Conservation (phyloP, 2,329 filamentous ascomycete species). For the Hysterium pulicare region DNA sequence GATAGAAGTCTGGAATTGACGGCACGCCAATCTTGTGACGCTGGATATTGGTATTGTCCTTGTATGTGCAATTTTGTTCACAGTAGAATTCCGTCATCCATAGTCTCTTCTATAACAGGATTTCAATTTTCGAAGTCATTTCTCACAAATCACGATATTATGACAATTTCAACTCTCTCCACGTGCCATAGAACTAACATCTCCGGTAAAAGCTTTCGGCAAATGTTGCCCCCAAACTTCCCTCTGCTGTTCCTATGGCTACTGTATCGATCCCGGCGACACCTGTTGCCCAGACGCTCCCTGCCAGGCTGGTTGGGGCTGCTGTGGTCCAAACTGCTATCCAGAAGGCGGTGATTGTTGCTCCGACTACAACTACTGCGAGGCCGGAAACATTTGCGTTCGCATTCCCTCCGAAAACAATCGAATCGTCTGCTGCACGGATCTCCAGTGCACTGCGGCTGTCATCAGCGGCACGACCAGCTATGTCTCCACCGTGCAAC, state of each 20-base stretch:
- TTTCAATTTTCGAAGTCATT: not conserved
- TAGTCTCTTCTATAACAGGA: no score
- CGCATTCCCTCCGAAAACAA: slow-evolving; percentile 4
- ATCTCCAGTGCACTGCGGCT: slow-evolving; percentile 15
- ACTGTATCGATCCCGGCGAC: slow-evolving; percentile 14
- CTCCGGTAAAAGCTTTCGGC: slow-evolving; percentile 14
- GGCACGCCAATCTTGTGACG: slow-evolving; percentile 10
- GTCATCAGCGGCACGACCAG: slow-evolving; percentile 12
- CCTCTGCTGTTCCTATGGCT: slow-evolving; percentile 14
- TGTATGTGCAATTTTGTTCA: slow-evolving; percentile 5
- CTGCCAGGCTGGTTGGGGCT: slow-evolving; percentile 9
- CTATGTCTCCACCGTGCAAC: slow-evolving; percentile 6
- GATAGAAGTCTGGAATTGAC: slow-evolving; percentile 11
- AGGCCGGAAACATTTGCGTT: slow-evolving; percentile 16
- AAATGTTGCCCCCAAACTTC: slow-evolving; percentile 10
- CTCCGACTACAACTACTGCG: slow-evolving; percentile 11
- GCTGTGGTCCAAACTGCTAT: slow-evolving; percentile 13
- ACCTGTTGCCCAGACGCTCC: slow-evolving; percentile 14
- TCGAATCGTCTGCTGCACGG: slow-evolving; percentile 14
- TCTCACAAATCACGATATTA: no score
- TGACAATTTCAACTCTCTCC: no score
- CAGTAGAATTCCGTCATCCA: not conserved
- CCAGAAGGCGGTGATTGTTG: slow-evolving; percentile 12
- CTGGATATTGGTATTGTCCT: slow-evolving; percentile 15
- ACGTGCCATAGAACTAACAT: no score